phyloP scores from a whole-genome alignment of 2,329 filamentous ascomycete species.

The Purpureocillium takamizusanense region DNA sequence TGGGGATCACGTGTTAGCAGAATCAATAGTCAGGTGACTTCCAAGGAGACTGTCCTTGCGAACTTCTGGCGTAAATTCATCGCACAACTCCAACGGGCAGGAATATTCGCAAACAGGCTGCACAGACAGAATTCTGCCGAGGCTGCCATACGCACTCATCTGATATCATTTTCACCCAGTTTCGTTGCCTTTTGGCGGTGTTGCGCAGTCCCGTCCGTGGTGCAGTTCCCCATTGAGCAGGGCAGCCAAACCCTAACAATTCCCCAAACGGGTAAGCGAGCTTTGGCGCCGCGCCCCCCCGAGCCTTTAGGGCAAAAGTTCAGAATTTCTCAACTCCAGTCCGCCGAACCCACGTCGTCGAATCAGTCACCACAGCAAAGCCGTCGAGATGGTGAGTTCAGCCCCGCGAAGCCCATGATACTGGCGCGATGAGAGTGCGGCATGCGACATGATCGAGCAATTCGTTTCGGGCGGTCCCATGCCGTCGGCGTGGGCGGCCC shows the following conservation, averaged over 20 bases:
- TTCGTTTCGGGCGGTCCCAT: not conserved
- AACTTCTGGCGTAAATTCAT: no score
- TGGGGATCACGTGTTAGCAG: no score
- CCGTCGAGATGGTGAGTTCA: conserved; percentile 49
- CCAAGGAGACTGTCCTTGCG: no score
- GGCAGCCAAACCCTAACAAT: conserved; percentile 32
- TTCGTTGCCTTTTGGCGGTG: conserved; percentile 4
- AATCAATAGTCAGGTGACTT: no score
- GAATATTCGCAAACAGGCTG: no score
- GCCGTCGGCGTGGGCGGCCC: no score
- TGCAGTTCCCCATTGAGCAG: conserved; percentile 12
- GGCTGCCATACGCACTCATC: not conserved
- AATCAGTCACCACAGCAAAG: conserved; percentile 43
- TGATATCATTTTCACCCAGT: not conserved
- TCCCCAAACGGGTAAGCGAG: conserved; percentile 34
- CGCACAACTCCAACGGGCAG: no score
- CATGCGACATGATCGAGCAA: not conserved
- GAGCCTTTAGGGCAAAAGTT: conserved; percentile 34
- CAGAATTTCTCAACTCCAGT: conserved; percentile 37
- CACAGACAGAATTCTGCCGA: no score
- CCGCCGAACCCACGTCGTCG: conserved; percentile 40
- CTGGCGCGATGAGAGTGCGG: not conserved
- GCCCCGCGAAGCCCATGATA: conserved; percentile 6
- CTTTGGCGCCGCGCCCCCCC: conserved; percentile 26
- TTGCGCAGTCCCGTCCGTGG: conserved; percentile 1